phyloP scores from a whole-genome alignment of 768 basidiomycete genomes.

The Tylopilus sp. region DNA sequence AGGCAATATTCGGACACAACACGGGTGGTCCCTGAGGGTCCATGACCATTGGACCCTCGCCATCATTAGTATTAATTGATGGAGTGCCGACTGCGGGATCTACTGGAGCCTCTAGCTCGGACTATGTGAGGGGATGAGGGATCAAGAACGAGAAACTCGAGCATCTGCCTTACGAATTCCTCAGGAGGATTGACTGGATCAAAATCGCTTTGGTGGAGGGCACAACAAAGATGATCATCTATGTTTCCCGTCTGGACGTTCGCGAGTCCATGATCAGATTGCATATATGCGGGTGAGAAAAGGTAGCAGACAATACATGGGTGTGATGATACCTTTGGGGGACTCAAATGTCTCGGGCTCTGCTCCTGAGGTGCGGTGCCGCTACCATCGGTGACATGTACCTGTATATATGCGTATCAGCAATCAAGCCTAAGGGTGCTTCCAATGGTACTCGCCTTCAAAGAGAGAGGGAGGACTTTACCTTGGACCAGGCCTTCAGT shows the following conservation, averaged over 20 bases:
- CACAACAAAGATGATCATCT: neutral
- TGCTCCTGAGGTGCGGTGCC: neutral
- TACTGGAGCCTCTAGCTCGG: neutral
- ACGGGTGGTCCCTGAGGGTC: neutral
- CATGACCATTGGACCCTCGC: neutral
- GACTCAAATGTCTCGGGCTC: neutral
- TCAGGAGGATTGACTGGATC: neutral
- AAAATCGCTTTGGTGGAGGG: neutral
- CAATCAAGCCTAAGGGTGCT: neutral
- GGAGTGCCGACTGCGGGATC: neutral
- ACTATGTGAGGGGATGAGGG: constrained; percentile 9
- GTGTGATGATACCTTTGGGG: constrained; percentile 5
- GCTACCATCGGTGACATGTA: neutral
- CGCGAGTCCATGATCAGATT: neutral
- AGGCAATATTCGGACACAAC: neutral
- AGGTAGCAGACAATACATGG: neutral
- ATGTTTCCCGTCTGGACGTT: neutral
- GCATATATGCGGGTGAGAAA: constrained; percentile 23
- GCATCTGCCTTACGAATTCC: constrained; percentile 13
- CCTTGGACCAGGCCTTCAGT: neutral
- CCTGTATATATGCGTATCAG: constrained; percentile 17
- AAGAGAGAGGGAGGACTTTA: neutral
- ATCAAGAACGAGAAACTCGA: neutral
- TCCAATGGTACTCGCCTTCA: constrained; percentile 4
- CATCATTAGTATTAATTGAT: neutral